Evolutionary conservation across 2,329 filamentous ascomycete genomes (phyloP).

Genomic region (Scytalidium sp.): DNA sequence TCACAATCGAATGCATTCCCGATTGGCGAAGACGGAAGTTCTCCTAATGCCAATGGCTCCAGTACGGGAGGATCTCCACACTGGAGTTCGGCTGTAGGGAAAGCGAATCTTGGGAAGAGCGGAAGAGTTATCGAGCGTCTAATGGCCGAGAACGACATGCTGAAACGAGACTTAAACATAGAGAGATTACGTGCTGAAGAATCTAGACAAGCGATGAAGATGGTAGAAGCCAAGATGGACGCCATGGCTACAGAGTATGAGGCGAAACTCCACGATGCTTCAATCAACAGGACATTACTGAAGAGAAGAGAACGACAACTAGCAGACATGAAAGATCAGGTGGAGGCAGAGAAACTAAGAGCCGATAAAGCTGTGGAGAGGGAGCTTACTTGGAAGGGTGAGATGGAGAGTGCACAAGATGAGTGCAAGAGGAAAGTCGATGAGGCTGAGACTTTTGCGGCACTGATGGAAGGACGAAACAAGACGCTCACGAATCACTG

Average conservation of each 20-base stretch:
- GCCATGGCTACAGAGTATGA: conserved; percentile 67
- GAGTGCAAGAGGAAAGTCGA: conserved; percentile 63
- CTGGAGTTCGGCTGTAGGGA: conserved; percentile 68
- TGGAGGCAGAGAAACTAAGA: conserved; percentile 63
- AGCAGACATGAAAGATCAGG: conserved; percentile 60
- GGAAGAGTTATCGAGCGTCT: conserved; percentile 78
- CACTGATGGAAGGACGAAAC: conserved; percentile 68
- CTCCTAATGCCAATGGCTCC: conserved; percentile 4
- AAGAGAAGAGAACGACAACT: conserved; percentile 73
- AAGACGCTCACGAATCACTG: conserved; percentile 64
- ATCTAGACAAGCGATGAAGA: conserved; percentile 63
- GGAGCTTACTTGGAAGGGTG: conserved; percentile 59
- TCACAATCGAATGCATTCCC: conserved; percentile 17
- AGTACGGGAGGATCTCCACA: conserved; percentile 12
- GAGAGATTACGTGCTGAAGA: conserved; percentile 66
- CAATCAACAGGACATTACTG: conserved; percentile 68
- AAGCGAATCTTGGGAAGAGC: conserved; percentile 70
- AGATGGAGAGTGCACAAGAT: conserved; percentile 59
- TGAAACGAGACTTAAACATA: conserved; percentile 70
- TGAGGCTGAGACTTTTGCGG: conserved; percentile 60
- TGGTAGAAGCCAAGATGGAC: conserved; percentile 71
- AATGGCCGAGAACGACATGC: conserved; percentile 74
- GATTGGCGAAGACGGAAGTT: conserved; percentile 12
- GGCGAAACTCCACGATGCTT: conserved; percentile 64
- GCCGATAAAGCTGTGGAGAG: conserved; percentile 56